Conservation (phyloP, 768 basidiomycete species). For the Tylopilus balloui region DNA sequence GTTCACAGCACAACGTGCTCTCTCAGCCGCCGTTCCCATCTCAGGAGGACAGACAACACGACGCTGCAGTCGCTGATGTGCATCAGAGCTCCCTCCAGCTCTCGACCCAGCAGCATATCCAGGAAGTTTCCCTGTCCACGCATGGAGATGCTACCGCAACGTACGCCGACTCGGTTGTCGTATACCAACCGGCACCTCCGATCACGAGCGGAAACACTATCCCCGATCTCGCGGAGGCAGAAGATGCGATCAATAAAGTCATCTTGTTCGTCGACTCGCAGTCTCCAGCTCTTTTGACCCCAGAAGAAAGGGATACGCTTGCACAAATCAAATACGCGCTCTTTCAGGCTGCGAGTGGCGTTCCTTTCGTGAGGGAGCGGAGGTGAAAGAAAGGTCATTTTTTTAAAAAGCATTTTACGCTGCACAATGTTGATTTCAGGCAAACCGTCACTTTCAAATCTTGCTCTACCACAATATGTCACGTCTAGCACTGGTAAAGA, state of each 20-base stretch:
- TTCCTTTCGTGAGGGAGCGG: conserved; percentile 33
- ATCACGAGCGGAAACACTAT: conserved; percentile 31
- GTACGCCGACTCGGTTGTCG: conserved; percentile 28
- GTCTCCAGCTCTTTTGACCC: conserved; percentile 27
- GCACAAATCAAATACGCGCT: conserved; percentile 47
- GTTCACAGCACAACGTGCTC: conserved; percentile 27
- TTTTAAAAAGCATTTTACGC: conserved; percentile 18
- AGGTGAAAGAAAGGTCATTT: conserved; percentile 21
- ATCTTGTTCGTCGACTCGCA: conserved; percentile 49
- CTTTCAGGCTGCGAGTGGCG: conserved; percentile 43
- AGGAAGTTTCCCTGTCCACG: conserved; percentile 27
- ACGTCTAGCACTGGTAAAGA: conserved; percentile 21
- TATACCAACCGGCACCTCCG: conserved; percentile 33
- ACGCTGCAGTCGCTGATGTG: conserved; percentile 24
- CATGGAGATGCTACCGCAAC: conserved; percentile 22
- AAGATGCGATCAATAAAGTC: conserved; percentile 51
- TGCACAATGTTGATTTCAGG: conserved; percentile 12
- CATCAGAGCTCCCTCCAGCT: conserved; percentile 29
- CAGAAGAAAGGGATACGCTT: conserved; percentile 39
- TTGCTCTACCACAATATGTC: conserved; percentile 15
- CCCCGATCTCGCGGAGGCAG: conserved; percentile 46
- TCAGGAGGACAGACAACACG: conserved; percentile 26
- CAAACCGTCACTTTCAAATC: conserved; percentile 6
- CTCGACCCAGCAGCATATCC: conserved; percentile 29
- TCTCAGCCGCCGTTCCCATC: conserved; percentile 29